A percentile compares a stretch with the other conserved stretches of the same genome.
phyloP scores from a whole-genome alignment of 2,329 filamentous ascomycete species.

The Volutella citrinella region DNA sequence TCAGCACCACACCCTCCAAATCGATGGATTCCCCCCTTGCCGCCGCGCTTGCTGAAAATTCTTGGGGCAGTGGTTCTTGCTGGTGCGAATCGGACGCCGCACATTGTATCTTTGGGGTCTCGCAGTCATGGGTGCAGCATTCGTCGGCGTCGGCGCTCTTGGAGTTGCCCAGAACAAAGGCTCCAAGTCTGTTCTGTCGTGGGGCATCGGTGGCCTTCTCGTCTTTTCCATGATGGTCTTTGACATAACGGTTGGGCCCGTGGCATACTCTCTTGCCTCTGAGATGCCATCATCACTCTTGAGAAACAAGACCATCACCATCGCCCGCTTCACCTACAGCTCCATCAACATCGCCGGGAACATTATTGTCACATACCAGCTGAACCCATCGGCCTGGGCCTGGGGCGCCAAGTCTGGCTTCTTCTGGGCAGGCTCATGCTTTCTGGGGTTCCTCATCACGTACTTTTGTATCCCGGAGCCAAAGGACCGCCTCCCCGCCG shows the following conservation, averaged over 20 bases:
- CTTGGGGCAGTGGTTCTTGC: no score
- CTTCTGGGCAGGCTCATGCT: conserved; percentile 16
- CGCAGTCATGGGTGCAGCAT: no score
- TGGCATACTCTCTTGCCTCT: conserved; percentile 68
- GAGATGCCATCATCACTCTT: conserved; percentile 33
- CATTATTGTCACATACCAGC: conserved; percentile 18
- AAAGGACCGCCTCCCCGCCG: conserved; percentile 22
- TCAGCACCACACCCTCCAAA: no score
- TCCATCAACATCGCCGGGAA: conserved; percentile 16
- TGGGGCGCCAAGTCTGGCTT: conserved; percentile 22
- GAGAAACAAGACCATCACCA: conserved; percentile 29
- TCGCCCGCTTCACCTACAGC: conserved; percentile 28
- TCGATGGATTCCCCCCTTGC: no score
- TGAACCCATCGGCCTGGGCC: conserved; percentile 19
- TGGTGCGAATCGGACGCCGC: no score
- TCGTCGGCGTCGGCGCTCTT: no score
- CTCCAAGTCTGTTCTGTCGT: no score
- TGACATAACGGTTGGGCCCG: conserved; percentile 37
- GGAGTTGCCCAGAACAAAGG: no score
- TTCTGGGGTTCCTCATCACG: conserved; percentile 15
- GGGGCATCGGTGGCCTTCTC: no score
- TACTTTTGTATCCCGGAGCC: conserved; percentile 24
- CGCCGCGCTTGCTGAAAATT: no score
- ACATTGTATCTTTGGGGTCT: no score
- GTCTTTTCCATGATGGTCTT: no score